Evolutionary conservation across 495 filamentous ascomycete genomes (phyloP).

Genomic region (Hypoxylon perforatum): DNA sequence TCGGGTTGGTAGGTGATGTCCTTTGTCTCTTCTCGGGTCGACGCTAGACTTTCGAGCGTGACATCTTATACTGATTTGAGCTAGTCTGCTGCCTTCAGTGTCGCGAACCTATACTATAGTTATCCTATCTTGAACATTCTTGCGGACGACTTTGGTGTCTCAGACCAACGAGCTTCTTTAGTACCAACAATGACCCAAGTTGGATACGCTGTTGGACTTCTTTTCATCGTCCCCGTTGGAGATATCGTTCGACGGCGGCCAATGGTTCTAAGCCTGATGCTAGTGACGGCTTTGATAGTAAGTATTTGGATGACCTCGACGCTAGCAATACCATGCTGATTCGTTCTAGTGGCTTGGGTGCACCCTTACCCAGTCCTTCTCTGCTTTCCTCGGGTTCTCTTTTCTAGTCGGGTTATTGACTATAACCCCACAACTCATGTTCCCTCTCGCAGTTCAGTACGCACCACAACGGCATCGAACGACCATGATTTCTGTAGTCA

Average conservation of each 20-base stretch:
- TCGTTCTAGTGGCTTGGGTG: conserved; percentile 68
- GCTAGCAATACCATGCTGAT: conserved; percentile 10
- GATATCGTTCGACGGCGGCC: conserved; percentile 77
- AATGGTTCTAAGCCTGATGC: conserved; percentile 74
- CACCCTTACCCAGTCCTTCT: conserved; percentile 74
- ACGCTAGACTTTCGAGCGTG: conserved; percentile 40
- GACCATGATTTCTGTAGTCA: conserved; percentile 75
- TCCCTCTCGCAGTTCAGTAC: conserved; percentile 84
- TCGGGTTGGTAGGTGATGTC: conserved; percentile 56
- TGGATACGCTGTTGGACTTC: conserved; percentile 79
- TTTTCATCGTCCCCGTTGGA: conserved; percentile 82
- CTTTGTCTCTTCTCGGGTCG: background rate
- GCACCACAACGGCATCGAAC: conserved; percentile 76
- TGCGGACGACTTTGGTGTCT: conserved; percentile 69
- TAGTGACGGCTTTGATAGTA: conserved; percentile 74
- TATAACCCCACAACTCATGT: conserved; percentile 87
- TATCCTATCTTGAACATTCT: conserved; percentile 76
- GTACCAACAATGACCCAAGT: conserved; percentile 84
- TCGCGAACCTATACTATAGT: conserved; percentile 80
- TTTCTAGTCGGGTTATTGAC: conserved; percentile 79
- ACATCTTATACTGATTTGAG: conserved; percentile 40
- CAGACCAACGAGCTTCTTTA: conserved; percentile 64
- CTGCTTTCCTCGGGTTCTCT: conserved; percentile 72
- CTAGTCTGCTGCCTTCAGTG: conserved; percentile 57
- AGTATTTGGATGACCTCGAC: conserved; percentile 5